These are phyloP conservation scores for Bipolaris victoriae DNA, from an alignment of 2,329 filamentous ascomycete species.

Conservation along the genomic window DNA sequence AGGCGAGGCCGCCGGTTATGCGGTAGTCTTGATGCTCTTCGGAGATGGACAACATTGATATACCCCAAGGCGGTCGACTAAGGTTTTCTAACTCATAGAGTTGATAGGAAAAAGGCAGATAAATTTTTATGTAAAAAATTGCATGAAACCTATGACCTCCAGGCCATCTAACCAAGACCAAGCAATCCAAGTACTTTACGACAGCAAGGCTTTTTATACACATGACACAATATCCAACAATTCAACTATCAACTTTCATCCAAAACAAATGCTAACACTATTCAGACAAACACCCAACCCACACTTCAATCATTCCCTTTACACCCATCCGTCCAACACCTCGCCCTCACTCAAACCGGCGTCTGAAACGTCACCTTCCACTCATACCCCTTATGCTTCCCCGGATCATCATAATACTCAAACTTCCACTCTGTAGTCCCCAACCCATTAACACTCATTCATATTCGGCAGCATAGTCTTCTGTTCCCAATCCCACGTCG, in stretches of 20 bases:
- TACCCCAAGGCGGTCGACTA: slow-evolving; percentile 1
- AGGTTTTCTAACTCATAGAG: not conserved
- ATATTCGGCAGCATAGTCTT: too few relatives aligned
- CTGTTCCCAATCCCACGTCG: too few relatives aligned
- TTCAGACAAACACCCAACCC: not conserved
- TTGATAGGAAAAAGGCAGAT: not conserved
- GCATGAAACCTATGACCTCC: not conserved
- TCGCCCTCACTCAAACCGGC: too few relatives aligned
- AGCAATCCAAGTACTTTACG: not conserved
- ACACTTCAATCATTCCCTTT: not conserved
- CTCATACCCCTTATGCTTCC: too few relatives aligned
- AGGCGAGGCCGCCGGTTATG: slow-evolving; percentile 90
- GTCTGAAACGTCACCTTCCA: too few relatives aligned
- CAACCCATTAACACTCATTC: too few relatives aligned
- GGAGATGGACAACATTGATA: not conserved
- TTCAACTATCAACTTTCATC: not conserved
- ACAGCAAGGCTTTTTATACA: not conserved
- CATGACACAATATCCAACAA: too few relatives aligned
- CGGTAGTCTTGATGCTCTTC: slow-evolving; percentile 56
- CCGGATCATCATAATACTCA: too few relatives aligned
- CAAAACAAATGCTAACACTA: not conserved
- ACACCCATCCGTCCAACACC: not conserved
- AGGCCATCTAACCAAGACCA: not conserved
- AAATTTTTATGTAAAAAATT: not conserved
- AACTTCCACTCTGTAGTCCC: too few relatives aligned